Evolutionary conservation across 352 stramenopile species (phyloP), one percentile per base, ranked within the genome.

Genomic region (Phytopythium sindhum): DNA sequence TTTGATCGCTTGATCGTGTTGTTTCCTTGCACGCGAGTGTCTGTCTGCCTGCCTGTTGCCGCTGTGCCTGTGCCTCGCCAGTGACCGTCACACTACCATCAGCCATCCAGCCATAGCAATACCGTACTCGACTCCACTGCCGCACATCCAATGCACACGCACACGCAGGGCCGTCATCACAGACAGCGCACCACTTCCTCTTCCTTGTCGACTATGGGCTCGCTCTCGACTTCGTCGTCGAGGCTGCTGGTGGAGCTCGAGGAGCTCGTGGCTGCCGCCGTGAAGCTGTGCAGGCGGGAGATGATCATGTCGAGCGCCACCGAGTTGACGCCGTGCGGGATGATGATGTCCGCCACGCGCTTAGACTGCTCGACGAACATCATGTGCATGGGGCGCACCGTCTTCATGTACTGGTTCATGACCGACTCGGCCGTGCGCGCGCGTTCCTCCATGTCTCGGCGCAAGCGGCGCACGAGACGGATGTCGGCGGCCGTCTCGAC

Each of bases 331-430:
- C 93, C 94, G 66, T 96, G 86, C 35, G 95, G 96, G 57, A 98
- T 96, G 77, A 98, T 97, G 65, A 98, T 89, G 82, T 99, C 93
- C 29, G 95, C 95, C 42, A 94, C 83, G 62, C 84, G 77, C 72
- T 99, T 99, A 54, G 90, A 98, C 47, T 98, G 96, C 77, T 99
- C 96, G 10, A 99, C 96, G 66, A 98, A 99, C 81, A 97, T 91
- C 69, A 98, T 90, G 84, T 99, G 97, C 96, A 99, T 99, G 29
- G 97, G 97, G 31, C 97, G 89, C 37, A 99, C 97, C n/a, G 96
- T 98, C 61, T 81, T 88, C 71, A 98, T 89, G 80, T 99, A 99
- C 86, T 99, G 97, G 44, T 88, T 74, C 65, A 99, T 93, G 44
- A 99, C 97, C 12, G 91, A 90, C 44, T 98, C 88, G n/a, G 96